phyloP scores from a whole-genome alignment of 495 filamentous ascomycete species.

The Trichoderma asperelloides region DNA sequence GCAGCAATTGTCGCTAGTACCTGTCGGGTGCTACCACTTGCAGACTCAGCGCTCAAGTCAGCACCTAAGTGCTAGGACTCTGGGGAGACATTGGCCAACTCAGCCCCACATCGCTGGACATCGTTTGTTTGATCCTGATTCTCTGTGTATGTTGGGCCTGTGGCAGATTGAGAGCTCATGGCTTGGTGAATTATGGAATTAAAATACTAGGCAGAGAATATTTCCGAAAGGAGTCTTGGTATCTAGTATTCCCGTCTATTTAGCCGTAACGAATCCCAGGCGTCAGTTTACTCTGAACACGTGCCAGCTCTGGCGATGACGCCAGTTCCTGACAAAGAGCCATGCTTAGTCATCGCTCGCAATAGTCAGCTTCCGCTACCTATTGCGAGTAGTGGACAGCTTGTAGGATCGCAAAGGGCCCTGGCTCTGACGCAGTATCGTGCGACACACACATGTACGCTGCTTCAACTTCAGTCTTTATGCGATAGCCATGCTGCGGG shows the following conservation, averaged over 20 bases:
- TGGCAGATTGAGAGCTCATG: no score
- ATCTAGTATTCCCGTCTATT: no score
- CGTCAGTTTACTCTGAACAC: not conserved
- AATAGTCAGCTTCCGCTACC: not conserved
- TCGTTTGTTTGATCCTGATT: not conserved
- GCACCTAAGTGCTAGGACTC: not conserved
- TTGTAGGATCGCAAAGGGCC: not conserved
- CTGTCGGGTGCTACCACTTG: not conserved
- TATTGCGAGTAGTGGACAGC: slow-evolving; percentile 7
- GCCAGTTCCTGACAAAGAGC: not conserved
- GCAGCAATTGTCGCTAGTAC: not conserved
- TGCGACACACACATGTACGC: not conserved
- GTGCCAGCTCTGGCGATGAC: not conserved
- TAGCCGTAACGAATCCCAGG: no score
- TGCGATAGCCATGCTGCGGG: slow-evolving; percentile 6
- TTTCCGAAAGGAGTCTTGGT: no score
- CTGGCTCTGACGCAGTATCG: not conserved
- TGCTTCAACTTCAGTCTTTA: not conserved
- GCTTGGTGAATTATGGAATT: no score
- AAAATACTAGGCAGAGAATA: no score
- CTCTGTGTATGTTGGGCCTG: not conserved
- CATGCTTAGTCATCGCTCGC: not conserved
- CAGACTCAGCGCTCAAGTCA: not conserved
- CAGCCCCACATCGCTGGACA: not conserved
- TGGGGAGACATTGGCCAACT: not conserved